Conservation (phyloP, 495 filamentous ascomycete genomes). For the Evansstolkia leycettana region DNA sequence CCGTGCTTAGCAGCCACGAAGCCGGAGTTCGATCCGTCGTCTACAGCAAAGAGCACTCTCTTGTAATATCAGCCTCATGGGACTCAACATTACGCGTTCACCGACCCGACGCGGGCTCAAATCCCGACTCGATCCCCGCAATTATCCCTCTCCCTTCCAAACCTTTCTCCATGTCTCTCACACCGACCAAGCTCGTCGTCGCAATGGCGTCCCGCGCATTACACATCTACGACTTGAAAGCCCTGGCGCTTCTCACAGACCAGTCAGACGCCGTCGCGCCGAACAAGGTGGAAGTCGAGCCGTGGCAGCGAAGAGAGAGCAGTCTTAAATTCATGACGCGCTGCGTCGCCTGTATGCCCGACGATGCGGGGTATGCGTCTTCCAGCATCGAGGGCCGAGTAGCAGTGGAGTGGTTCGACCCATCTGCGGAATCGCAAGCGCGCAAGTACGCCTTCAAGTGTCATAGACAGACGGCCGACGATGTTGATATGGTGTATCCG, state of each 20-base stretch:
- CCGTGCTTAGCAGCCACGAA: conserved; percentile 63
- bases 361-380: conserved; percentile 81
- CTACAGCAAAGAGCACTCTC: conserved; percentile 60
- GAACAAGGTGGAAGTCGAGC: conserved; percentile 47
- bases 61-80: conserved; percentile 87
- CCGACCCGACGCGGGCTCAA: conserved; percentile 32
- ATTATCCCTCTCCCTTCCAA: conserved; percentile 64
- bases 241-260: conserved; percentile 43
- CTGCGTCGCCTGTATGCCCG: conserved; percentile 91
- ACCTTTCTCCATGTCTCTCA: conserved; percentile 74
- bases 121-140: conserved; percentile 35
- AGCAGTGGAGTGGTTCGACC: conserved; percentile 95
- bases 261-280: conserved; percentile 28
- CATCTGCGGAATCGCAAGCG: conserved; percentile 67
- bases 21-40: conserved; percentile 71
- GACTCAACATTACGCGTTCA: conserved; percentile 83
- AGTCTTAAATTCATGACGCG: conserved; percentile 92
- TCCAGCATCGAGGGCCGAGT: conserved; percentile 86
- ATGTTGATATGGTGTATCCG: conserved; percentile 81
- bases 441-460: conserved; percentile 98
- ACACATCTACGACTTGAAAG: conserved; percentile 81
- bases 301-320: conserved; percentile 84
- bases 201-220: conserved; percentile 88
- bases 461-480: conserved; percentile 64
- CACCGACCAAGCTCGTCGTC: conserved; percentile 74